Evolutionary conservation across 305 asterid species (phyloP), one percentile per base, ranked within the genome.

Genomic region (Solanum hybrid): DNA sequence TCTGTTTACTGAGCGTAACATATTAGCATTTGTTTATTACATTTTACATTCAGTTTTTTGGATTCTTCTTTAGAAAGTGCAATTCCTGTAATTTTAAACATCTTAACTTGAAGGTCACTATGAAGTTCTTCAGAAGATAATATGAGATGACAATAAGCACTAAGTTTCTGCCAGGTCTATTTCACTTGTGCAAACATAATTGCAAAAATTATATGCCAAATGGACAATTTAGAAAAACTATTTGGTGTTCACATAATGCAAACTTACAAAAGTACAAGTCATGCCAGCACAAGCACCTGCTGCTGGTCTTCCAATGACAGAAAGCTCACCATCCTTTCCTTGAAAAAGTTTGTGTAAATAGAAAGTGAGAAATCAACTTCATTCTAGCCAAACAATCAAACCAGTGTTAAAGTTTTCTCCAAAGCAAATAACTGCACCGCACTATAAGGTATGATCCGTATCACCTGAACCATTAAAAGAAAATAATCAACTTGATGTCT

Each of bases 241-340:
- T 84, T 20, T 51, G 87, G 73, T 17, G 40, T 51, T 84, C 40
- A 51, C 2, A 29, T 29, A 51, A 29, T 51, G 40, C 24, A 31
- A 92, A 96, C 99, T 97, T 95, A 97, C 99, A 42, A 97, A 97
- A 91, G 99, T 97, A 77, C 98, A 96, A 87, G 99, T 97, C 99
- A 96, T 96, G 95, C 99, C 99, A 93, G 99, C 99, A 94, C 99
- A 97, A 94, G 99, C 99, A 91, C 99, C 99, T 90, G 99, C 99
- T 72, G 98, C 98, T 90, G 96, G 90, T 94, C 99, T 96, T 94
- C 99, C 98, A 88, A 96, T 87, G 86, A 96, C 96, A 78, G 98
- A 94, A 86, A 97, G 98, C 88, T 94, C 94, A 66, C 97, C 99
- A 92, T 94, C 96, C 90, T 93, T 93, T 85, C 96, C 95, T 32